Base-by-base conservation (phyloP, 2,329 filamentous ascomycete species). In the Diaporthe australafricana region DNA sequence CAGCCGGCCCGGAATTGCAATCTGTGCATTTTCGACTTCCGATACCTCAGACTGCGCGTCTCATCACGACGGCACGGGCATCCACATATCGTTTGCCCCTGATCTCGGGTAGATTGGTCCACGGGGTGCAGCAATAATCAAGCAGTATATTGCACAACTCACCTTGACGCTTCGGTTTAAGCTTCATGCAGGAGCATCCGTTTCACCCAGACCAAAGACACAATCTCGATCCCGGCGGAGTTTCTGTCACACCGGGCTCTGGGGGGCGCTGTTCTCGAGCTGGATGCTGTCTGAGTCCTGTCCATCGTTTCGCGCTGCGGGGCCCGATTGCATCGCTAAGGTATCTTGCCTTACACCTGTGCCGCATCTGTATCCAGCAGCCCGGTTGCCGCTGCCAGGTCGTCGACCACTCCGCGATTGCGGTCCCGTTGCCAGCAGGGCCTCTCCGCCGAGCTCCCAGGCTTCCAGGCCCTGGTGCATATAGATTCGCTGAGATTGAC, bases 211-310 rank as follows among this genome's bases (percentile, higher is more conserved):
- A 35, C 53, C 32, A 45, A 56, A 30, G 32, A 35, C 47, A 57
- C 25, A 35, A 50, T 63, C 71, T 71, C 63, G 71, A 73, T 63
- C 57, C 55, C 9, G 30, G 47, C 53, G 53, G 42, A 60, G 32
- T 45, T 40, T 32, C 52, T 66, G 63, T 60, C 12, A 50, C 63
- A 73, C 69, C 14, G 42, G 30, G 45, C n/a, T 45, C 52, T 30
- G 22, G 22, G 5, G 14, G 55, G 55, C 40, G 55, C 32, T 38
- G 25, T 27, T 22, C 50, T 67, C 53, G 22, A 45, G 32, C 63
- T 52, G 38, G 45, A 57, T 25, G 48, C 66, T 48, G 68, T 56
- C 68, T 68, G 48, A 68, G 40, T 73, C 63, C 25, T 66, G 47
- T 20, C 48, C 50, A 38, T 50, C 47, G 56, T 66, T 42, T 68